A percentile compares a stretch with the other conserved stretches of the same genome.
Evolutionary conservation across 371 early-diverging fungal species (phyloP).

Genomic region (Zychaea mexicana): DNA sequence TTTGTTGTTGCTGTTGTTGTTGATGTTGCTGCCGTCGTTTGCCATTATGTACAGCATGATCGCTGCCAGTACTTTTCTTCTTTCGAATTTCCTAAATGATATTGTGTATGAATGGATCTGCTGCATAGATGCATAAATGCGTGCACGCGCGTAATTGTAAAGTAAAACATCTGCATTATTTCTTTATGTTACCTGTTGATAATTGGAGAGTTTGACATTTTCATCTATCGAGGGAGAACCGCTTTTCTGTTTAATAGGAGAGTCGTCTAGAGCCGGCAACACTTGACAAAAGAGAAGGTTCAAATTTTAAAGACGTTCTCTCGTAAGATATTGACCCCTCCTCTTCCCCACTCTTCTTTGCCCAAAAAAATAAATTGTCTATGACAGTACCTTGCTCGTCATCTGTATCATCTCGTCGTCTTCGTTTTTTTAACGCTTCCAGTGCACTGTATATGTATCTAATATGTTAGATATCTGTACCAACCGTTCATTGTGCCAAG

Average conservation of each 20-base stretch:
- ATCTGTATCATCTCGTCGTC: constrained; percentile 37
- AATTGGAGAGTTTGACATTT: neutral
- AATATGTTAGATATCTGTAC: too few species aligned
- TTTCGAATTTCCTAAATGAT: neutral
- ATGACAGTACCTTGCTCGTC: constrained; percentile 10
- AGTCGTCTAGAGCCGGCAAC: neutral
- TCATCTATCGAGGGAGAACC: neutral
- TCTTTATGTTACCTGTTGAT: neutral
- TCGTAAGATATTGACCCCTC: neutral
- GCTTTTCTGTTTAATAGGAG: neutral
- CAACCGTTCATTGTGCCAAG: too few species aligned
- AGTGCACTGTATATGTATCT: constrained; percentile 17
- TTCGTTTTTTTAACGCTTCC: constrained; percentile 25
- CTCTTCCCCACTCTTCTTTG: too few species aligned
- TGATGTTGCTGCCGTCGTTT: constrained; percentile 1
- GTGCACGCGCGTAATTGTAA: too few species aligned
- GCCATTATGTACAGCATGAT: neutral
- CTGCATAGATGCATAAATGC: too few species aligned
- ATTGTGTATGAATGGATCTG: neutral
- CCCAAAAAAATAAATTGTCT: too few species aligned
- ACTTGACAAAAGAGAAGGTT: too few species aligned
- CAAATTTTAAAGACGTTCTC: too few species aligned
- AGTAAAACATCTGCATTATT: too few species aligned
- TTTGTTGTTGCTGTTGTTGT: neutral
- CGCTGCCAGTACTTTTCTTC: neutral